phyloP scores from a whole-genome alignment of 495 filamentous ascomycete species.

The Penicillium angulare region DNA sequence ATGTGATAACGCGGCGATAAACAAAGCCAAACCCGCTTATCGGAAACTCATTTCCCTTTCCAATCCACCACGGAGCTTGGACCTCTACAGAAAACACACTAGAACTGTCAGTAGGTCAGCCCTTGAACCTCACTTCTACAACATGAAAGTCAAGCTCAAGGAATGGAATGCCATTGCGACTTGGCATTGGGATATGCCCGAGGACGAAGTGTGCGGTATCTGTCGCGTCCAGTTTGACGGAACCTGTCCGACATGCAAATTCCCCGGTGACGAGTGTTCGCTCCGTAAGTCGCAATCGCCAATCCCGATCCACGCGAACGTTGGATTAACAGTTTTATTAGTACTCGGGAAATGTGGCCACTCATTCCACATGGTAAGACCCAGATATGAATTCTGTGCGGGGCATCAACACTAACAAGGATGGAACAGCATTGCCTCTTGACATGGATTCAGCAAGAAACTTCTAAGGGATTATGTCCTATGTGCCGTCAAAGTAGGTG shows the following conservation, averaged over 20 bases:
- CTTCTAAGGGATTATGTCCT: conserved; percentile 89
- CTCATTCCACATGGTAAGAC: conserved; percentile 89
- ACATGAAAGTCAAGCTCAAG: conserved; percentile 94
- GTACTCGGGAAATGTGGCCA: conserved; percentile 96
- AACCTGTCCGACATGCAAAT: conserved; percentile 97
- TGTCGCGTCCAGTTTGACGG: conserved; percentile 98
- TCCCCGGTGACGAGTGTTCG: conserved; percentile 92
- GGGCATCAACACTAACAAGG: conserved; percentile 2
- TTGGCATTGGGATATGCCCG: conserved; percentile 97
- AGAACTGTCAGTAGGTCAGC: too few species aligned
- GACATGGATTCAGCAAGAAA: conserved; percentile 94
- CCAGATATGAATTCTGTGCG: background rate
- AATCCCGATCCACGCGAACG: too few species aligned
- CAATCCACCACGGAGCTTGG: background rate
- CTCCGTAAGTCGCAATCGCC: conserved; percentile 63
- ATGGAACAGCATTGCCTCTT: conserved; percentile 79
- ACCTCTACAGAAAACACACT: too few species aligned
- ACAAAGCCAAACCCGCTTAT: conserved; percentile 20
- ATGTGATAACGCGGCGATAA: conserved; percentile 31
- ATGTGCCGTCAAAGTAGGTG: conserved; percentile 94
- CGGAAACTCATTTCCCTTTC: background rate
- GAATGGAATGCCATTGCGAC: conserved; percentile 91
- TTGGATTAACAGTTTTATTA: conserved; percentile 30
- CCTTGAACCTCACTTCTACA: conserved; percentile 3
- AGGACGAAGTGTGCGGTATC: conserved; percentile 98